Conservation (phyloP, 306 rosid genomes). For the Crotalaria pallida region DNA sequence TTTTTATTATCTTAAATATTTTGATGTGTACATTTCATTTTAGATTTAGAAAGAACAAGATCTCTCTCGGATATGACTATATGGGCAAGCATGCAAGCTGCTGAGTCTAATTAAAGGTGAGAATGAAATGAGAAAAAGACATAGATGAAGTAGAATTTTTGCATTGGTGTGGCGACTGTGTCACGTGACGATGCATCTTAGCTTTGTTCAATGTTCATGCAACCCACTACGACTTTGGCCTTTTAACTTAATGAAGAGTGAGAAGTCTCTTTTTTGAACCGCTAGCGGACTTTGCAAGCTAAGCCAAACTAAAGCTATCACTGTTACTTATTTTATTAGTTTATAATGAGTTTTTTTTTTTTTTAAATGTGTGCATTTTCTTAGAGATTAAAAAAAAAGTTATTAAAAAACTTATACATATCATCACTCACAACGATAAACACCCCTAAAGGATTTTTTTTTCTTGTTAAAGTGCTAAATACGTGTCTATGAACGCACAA, state of each 20-base stretch:
- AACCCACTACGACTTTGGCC: slow-evolving; percentile 32
- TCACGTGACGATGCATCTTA: slow-evolving; percentile 55
- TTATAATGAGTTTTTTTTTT: too few species aligned
- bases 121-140: slow-evolving; percentile 10
- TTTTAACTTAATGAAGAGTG: slow-evolving; percentile 33
- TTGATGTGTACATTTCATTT: background rate
- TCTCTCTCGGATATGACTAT: background rate
- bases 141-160: slow-evolving; percentile 21
- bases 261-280: slow-evolving; percentile 21
- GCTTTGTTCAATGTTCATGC: slow-evolving; percentile 48
- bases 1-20: background rate
- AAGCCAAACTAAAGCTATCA: slow-evolving; percentile 9
- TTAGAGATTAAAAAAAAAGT: too few species aligned
- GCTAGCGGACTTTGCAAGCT: slow-evolving; percentile 45
- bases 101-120: too few species aligned
- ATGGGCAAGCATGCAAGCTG: slow-evolving; percentile 1
- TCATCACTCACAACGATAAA: too few species aligned
- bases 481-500: too few species aligned
- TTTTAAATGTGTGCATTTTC: too few species aligned
- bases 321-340: background rate
- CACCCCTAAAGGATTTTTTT: too few species aligned
- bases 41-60: background rate
- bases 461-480: too few species aligned
- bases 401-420: too few species aligned
- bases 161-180: slow-evolving; percentile 30